phyloP scores from a whole-genome alignment of 2,329 filamentous ascomycete species.

The Ceratocystis cubensis region DNA sequence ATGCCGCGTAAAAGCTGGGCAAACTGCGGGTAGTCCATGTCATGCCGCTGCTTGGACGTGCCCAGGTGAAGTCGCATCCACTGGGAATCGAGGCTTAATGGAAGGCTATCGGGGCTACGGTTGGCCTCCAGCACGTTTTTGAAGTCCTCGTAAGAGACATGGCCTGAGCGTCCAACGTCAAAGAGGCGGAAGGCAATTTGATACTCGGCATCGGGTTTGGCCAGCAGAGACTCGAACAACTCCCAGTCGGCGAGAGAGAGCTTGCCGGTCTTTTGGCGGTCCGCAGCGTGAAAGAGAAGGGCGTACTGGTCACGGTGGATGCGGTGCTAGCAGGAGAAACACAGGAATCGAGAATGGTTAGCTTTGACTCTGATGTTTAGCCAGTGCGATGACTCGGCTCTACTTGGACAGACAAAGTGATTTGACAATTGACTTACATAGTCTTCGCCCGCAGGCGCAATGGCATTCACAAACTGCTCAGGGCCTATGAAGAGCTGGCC shows the following conservation, averaged over 20 bases:
- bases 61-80: slow-evolving; percentile 95
- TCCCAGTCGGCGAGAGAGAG: slow-evolving; percentile 78
- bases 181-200: slow-evolving; percentile 97
- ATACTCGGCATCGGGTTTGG: slow-evolving; percentile 94
- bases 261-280: slow-evolving; percentile 59
- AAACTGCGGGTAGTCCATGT: slow-evolving; percentile 92
- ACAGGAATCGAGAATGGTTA: not conserved
- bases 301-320: slow-evolving; percentile 93
- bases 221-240: slow-evolving; percentile 84
- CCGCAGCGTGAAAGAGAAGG: slow-evolving; percentile 84
- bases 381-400: not conserved
- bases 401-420: not conserved
- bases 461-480: slow-evolving; percentile 80
- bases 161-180: slow-evolving; percentile 70
- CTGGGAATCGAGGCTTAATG: slow-evolving; percentile 94
- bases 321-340: slow-evolving; percentile 57
- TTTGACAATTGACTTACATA: slow-evolving; percentile 53
- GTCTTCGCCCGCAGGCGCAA: slow-evolving; percentile 77
- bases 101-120: slow-evolving; percentile 71
- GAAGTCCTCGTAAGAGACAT: slow-evolving; percentile 83
- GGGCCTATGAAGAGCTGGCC: slow-evolving; percentile 71
- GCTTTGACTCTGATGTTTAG: not conserved
- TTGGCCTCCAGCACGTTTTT: slow-evolving; percentile 74
- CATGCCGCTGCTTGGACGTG: slow-evolving; percentile 72
- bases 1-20: slow-evolving; percentile 94